phyloP scores from a whole-genome alignment of 768 basidiomycete genomes.

The Pholiota molesta region DNA sequence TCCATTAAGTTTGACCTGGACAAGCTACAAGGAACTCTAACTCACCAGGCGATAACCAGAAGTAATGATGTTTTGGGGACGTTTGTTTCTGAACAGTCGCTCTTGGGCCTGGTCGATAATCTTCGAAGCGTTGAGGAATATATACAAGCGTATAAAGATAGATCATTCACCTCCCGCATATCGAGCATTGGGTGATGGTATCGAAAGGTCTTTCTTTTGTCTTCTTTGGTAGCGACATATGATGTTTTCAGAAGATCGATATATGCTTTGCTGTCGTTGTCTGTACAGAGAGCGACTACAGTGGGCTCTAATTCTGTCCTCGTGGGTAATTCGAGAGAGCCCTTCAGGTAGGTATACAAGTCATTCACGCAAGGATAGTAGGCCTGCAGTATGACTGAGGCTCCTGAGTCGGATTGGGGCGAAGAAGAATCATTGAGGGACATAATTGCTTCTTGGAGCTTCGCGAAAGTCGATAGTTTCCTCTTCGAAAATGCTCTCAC shows the following conservation, averaged over 20 bases:
- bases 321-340: neutral
- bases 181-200: slow-evolving; percentile 44
- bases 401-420: neutral
- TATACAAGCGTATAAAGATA: neutral
- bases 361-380: neutral
- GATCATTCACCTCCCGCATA: slow-evolving; percentile 54
- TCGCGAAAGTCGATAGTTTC: neutral
- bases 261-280: slow-evolving; percentile 8
- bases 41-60: slow-evolving; percentile 65
- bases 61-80: slow-evolving; percentile 62
- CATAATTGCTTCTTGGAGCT: neutral
- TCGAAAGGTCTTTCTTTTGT: slow-evolving; percentile 22
- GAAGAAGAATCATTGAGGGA: neutral
- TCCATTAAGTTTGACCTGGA: neutral
- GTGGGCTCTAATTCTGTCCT: neutral
- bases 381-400: neutral
- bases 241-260: slow-evolving; percentile 39
- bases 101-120: slow-evolving; percentile 65
- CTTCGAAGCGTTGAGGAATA: slow-evolving; percentile 33
- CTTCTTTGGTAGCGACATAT: slow-evolving; percentile 43
- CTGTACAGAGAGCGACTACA: neutral
- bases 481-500: too few relatives aligned
- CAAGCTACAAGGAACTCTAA: neutral
- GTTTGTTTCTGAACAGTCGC: slow-evolving; percentile 47
- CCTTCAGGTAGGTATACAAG: neutral